phyloP scores from a whole-genome alignment of 352 stramenopile genomes.

The Phytophthora cajani region DNA sequence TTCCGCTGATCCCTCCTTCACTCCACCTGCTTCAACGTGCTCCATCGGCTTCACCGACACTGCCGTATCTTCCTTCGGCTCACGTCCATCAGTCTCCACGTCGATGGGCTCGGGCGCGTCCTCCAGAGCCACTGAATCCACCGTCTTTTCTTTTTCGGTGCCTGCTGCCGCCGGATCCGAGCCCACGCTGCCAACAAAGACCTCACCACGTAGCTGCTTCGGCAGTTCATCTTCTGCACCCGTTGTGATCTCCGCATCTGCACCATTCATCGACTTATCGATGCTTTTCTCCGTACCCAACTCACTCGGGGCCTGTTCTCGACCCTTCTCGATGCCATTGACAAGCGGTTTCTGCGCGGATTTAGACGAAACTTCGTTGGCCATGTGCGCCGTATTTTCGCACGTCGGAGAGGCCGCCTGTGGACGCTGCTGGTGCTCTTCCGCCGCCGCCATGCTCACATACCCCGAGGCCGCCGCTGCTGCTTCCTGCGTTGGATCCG shows the following conservation, averaged over 20 bases:
- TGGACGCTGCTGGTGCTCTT: slow-evolving; percentile 20
- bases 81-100: slow-evolving; percentile 1
- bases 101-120: slow-evolving; percentile 16
- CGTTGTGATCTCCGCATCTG: neutral
- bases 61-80: neutral
- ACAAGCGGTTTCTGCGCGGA: slow-evolving; percentile 13
- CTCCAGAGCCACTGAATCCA: slow-evolving; percentile 1
- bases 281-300: slow-evolving; percentile 16
- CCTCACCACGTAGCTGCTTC: slow-evolving; percentile 10
- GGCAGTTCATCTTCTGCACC: neutral
- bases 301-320: slow-evolving; percentile 1
- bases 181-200: neutral
- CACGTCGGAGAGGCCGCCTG: neutral
- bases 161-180: slow-evolving; percentile 6
- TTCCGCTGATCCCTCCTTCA: neutral
- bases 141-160: slow-evolving; percentile 1
- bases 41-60: neutral
- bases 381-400: slow-evolving; percentile 22
- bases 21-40: neutral
- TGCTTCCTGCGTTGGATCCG: slow-evolving; percentile 5
- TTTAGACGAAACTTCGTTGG: slow-evolving; percentile 25
- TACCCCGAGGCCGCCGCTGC: neutral
- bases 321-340: slow-evolving; percentile 5
- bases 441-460: slow-evolving; percentile 34
- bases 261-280: neutral